phyloP scores from a whole-genome alignment of 2,329 filamentous ascomycete genomes.

The Claviceps fusiformis region DNA sequence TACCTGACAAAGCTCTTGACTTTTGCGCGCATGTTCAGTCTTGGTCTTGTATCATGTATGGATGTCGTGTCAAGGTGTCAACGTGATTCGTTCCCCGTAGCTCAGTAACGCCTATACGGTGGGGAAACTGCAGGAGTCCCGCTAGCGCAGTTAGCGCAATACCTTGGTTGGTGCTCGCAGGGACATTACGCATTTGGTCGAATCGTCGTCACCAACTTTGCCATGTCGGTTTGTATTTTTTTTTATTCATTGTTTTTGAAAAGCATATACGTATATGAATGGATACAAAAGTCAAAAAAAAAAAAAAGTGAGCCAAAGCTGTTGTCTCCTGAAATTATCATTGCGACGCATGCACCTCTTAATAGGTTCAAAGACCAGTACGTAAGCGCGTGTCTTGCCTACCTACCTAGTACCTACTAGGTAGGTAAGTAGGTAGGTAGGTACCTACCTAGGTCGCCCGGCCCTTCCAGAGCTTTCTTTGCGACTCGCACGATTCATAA shows the following conservation, averaged over 20 bases:
- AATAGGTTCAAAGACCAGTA: not conserved
- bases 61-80: not conserved
- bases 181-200: no score
- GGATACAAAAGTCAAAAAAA: no score
- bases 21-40: not conserved
- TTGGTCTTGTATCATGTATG: not conserved
- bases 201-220: no score
- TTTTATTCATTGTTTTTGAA: no score
- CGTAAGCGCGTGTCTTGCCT: constrained; percentile 4
- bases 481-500: not conserved
- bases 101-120: not conserved
- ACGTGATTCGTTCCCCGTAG: not conserved
- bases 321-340: no score
- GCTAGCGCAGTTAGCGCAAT: no score
- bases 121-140: not conserved
- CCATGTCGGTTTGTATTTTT: no score
- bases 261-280: no score
- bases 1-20: not conserved
- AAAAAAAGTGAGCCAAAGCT: no score
- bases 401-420: no score
- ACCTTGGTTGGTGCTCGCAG: no score
- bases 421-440: no score
- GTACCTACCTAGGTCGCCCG: not conserved
- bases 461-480: constrained; percentile 6
- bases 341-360: not conserved